Base-by-base conservation (phyloP, 192 early-diverging fungal species). In the Umbelopsis sp. region DNA sequence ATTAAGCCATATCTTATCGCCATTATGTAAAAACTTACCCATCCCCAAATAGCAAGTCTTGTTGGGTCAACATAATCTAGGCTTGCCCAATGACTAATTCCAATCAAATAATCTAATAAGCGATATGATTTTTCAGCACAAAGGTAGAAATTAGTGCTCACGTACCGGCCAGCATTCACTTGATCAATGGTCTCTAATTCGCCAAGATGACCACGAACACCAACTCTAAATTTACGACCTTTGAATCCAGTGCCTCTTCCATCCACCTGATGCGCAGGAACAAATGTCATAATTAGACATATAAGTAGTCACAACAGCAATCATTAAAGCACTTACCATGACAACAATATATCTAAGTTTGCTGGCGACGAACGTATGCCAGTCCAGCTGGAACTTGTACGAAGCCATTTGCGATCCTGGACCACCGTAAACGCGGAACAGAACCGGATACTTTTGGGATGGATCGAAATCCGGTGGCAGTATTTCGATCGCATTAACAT, bases 31-130 rank as follows among this genome's bases (percentile, higher is more conserved):
- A 41, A 6, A 58, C 77, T 49, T 82, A 86, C 85, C 93, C 97
- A 99, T 20, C 97, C 97, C 97, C 97, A 99, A 53, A 99, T 91
- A 8, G 93, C 95, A 18, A 98, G 85, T 52, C 88, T 80, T 25
- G 82, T 79, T 18, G 84, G 74, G 78, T 99, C 94, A 66, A 97
- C 89, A 78, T 93, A 98, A 3, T 89, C 68, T 76, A 88, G 67
- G 11, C 58, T 72, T 74, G 86, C 73, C 86, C 86, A 88, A 61
- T 84, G 81, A 72, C 78, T 74, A 30, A 15, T 47, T 45, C 1
- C 13, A 41, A 49, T 15, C 27, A 30, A 45, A 18, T 11, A n/a
- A 51, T 27, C 0, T 8, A 21, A 7, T 8, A 22, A 41, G 27
- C 13, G 22, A 48, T 16, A 41, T 8, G 35, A 37, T 2, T 3